These are phyloP conservation scores for Aquilaria agallochum DNA, from an alignment of 441 rosid genomes.

Conservation along the genomic window DNA sequence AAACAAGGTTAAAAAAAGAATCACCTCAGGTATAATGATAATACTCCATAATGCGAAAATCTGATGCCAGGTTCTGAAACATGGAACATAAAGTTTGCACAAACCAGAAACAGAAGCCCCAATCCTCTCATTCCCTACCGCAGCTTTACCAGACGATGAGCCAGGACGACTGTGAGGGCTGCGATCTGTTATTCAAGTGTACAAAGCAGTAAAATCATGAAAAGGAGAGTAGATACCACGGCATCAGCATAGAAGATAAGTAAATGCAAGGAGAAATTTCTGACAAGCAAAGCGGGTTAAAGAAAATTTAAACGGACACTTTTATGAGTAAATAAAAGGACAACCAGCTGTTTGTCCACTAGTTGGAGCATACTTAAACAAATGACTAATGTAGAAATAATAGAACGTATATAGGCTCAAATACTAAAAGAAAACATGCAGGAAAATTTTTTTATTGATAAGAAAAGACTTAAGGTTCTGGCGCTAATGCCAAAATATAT, in stretches of 20 bases:
- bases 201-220: slow-evolving; percentile 9
- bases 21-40: background rate
- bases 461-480: too few relatives aligned
- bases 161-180: slow-evolving; percentile 45
- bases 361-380: background rate
- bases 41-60: background rate
- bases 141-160: slow-evolving; percentile 53
- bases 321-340: too few relatives aligned
- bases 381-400: slow-evolving; percentile 14
- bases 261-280: too few relatives aligned
- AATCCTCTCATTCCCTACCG: slow-evolving; percentile 35
- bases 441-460: background rate
- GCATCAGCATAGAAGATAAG: too few relatives aligned
- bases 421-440: slow-evolving; percentile 5
- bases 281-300: too few relatives aligned
- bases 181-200: slow-evolving; percentile 45
- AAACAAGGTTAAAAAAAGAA: slow-evolving; percentile 9
- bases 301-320: too few relatives aligned
- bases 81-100: slow-evolving; percentile 16
- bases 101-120: slow-evolving; percentile 47
- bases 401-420: slow-evolving; percentile 1
- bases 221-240: too few relatives aligned
- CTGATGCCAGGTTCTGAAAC: background rate
- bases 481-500: too few relatives aligned
- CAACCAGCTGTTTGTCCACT: too few relatives aligned